Evolutionary conservation across 495 filamentous ascomycete species (phyloP).

Genomic region (Amniculicola lignicola): DNA sequence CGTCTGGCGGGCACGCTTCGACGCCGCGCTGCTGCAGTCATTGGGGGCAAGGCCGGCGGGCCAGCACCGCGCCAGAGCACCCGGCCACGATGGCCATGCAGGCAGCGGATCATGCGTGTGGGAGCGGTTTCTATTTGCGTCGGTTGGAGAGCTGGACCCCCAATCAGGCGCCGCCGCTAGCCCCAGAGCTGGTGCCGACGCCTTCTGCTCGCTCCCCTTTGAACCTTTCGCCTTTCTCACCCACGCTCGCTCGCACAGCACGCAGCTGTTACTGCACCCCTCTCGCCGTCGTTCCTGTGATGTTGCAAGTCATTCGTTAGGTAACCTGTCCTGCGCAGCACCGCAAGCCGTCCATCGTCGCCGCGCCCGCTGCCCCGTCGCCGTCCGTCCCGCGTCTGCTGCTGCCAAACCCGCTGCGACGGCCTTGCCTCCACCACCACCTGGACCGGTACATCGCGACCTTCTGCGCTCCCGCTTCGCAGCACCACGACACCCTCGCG

Average conservation of each 20-base stretch:
- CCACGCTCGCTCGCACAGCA: neutral
- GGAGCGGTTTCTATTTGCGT: no score
- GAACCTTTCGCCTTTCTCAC: neutral
- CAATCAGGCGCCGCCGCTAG: no score
- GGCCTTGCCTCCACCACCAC: neutral
- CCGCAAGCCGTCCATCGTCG: neutral
- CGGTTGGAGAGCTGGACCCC: no score
- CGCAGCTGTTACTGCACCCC: neutral
- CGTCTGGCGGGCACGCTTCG: no score
- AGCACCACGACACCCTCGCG: neutral
- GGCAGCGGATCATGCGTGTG: constrained; percentile 29
- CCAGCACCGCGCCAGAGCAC: neutral
- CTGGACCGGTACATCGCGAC: neutral
- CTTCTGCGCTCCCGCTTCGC: neutral
- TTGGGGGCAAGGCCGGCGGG: no score
- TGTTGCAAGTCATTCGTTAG: constrained; percentile 10
- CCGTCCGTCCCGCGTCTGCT: neutral
- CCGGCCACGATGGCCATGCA: neutral
- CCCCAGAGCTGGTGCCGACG: no score
- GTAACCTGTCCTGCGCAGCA: constrained; percentile 4
- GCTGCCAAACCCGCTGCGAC: neutral
- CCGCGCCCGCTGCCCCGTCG: neutral
- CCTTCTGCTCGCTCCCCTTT: constrained; percentile 1
- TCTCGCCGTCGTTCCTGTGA: neutral
- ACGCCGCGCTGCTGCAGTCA: constrained; percentile 2